Conservation (phyloP, 176 grass and related monocot genomes). For the Avena atlantica region DNA sequence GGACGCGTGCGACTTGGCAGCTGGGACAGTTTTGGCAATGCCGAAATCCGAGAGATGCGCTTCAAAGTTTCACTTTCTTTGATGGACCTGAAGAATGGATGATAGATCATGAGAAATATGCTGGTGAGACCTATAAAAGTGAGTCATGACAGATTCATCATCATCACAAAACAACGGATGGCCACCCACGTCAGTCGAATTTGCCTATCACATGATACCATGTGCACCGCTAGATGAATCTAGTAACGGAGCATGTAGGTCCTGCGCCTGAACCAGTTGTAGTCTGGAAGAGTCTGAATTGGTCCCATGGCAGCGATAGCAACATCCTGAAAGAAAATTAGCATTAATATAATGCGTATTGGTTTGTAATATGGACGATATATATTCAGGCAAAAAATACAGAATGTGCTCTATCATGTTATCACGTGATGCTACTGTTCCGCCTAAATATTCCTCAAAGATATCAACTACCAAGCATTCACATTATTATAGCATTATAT, state of each 20-base stretch:
- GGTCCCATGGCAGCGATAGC: slow-evolving; percentile 94
- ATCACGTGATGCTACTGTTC: slow-evolving; percentile 1
- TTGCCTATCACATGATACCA: slow-evolving; percentile 49
- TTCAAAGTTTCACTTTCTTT: no score
- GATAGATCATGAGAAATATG: no score
- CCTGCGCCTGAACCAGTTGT: slow-evolving; percentile 99
- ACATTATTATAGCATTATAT: no score
- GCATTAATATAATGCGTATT: background rate
- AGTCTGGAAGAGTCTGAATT: slow-evolving; percentile 85
- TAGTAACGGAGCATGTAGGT: slow-evolving; percentile 98
- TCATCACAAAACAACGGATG: slow-evolving; percentile 40
- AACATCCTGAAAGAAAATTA: slow-evolving; percentile 62
- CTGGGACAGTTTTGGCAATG: no score
- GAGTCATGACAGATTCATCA: slow-evolving; percentile 24
- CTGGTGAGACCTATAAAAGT: background rate
- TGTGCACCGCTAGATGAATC: slow-evolving; percentile 38
- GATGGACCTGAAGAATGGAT: no score
- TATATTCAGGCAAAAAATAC: background rate
- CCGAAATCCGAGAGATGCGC: no score
- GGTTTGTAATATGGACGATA: background rate
- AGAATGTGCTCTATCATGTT: background rate
- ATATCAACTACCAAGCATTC: background rate
- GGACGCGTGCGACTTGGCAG: no score
- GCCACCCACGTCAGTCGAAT: slow-evolving; percentile 55
- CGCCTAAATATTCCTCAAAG: background rate